A percentile compares a stretch with the other conserved stretches of the same genome.
Evolutionary conservation across 805 yeast species (phyloP).

Genomic region (Saturnispora diversa): DNA sequence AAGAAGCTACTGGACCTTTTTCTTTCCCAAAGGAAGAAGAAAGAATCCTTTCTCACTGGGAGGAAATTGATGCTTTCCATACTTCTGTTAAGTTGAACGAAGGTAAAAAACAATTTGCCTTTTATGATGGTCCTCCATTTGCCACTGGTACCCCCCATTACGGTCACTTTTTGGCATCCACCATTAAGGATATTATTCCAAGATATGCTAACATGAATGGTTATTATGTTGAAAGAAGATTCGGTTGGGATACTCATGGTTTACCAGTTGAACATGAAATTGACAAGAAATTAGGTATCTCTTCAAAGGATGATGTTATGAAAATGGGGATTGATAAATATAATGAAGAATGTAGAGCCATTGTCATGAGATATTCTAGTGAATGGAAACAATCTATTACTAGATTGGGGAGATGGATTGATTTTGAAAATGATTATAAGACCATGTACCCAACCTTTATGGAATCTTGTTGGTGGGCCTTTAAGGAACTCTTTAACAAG

Average conservation of each 20-base stretch:
- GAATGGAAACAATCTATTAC: constrained; percentile 94
- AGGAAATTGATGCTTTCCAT: constrained; percentile 90
- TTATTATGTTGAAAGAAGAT: constrained; percentile 89
- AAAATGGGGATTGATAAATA: constrained; percentile 89
- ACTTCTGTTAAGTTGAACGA: constrained; percentile 74
- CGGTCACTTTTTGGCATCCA: constrained; percentile 95
- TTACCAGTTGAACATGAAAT: constrained; percentile 97
- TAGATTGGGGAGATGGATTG: constrained; percentile 98
- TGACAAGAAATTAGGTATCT: constrained; percentile 92
- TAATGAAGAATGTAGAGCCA: constrained; percentile 89
- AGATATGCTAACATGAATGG: constrained; percentile 98
- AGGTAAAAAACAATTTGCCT: constrained; percentile 81
- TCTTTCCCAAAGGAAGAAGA: constrained; percentile 90
- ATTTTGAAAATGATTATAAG: constrained; percentile 96
- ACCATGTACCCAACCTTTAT: constrained; percentile 91
- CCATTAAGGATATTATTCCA: constrained; percentile 95
- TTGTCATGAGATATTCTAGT: constrained; percentile 93
- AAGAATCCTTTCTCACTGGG: constrained; percentile 72
- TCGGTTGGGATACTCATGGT: constrained; percentile 99
- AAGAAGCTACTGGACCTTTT: constrained; percentile 33
- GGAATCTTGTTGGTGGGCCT: constrained; percentile 99
- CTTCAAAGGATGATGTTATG: constrained; percentile 91
- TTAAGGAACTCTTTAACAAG: constrained; percentile 78
- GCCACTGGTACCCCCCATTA: constrained; percentile 99
- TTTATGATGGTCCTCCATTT: constrained; percentile 98